These are phyloP conservation scores for Penicillium samsonianum DNA, from an alignment of 495 filamentous ascomycete genomes.

Conservation along the genomic window DNA sequence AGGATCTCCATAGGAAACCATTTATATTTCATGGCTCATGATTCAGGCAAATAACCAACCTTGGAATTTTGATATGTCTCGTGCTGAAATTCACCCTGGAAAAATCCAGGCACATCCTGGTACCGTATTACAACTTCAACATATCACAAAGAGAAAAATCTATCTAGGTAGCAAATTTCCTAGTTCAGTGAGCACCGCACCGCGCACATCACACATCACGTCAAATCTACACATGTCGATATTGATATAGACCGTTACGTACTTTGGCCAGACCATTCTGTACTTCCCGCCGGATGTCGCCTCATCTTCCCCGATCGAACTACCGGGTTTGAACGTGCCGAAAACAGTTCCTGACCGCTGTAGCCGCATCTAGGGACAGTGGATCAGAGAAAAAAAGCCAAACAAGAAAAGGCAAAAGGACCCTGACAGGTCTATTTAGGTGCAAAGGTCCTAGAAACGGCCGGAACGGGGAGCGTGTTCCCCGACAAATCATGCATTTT, in stretches of 20 bases:
- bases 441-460: neutral
- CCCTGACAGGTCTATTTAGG: neutral
- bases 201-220: neutral
- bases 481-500: neutral
- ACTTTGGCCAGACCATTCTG: neutral
- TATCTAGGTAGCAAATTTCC: neutral
- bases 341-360: neutral
- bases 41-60: neutral
- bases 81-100: neutral
- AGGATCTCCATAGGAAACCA: neutral
- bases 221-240: neutral
- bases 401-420: neutral
- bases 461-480: neutral
- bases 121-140: neutral
- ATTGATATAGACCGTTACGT: neutral
- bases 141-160: neutral
- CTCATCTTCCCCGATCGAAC: neutral
- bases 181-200: neutral
- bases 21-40: neutral
- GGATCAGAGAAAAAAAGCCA: neutral
- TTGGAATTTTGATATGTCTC: neutral
- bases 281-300: neutral
- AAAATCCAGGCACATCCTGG: no score
- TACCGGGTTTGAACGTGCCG: neutral
- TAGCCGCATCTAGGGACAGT: neutral